Conservation (phyloP, 2,329 filamentous ascomycete genomes). For the Penicillium glabrum region DNA sequence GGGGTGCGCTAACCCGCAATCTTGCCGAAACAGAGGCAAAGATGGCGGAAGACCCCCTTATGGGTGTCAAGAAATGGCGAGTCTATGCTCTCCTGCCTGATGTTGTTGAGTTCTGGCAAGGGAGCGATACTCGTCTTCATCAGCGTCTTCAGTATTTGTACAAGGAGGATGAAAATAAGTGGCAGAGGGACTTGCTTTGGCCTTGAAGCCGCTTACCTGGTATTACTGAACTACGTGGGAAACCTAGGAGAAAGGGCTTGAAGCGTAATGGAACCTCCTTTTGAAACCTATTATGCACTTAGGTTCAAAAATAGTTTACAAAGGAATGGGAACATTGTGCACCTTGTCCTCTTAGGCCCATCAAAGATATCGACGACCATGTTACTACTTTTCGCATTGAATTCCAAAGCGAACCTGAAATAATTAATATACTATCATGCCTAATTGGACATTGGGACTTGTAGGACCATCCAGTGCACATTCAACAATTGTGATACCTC, state of each 20-base stretch:
- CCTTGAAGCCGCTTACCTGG: neutral
- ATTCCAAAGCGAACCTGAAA: too few relatives aligned
- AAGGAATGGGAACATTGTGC: neutral
- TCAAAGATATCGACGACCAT: too few relatives aligned
- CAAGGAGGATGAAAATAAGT: neutral
- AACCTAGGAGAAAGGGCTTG: neutral
- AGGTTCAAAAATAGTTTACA: neutral
- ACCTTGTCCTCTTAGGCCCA: too few relatives aligned
- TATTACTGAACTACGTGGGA: too few relatives aligned
- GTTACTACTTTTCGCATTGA: too few relatives aligned
- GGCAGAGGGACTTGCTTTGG: conserved; percentile 10
- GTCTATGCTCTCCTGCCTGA: conserved; percentile 14
- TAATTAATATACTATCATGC: too few relatives aligned
- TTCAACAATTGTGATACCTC: too few relatives aligned
- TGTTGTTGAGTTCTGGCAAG: conserved; percentile 20
- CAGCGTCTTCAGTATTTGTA: conserved; percentile 11
- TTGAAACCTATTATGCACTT: neutral
- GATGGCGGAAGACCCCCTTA: neutral
- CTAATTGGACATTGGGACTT: too few relatives aligned
- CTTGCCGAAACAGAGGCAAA: neutral
- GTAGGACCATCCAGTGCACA: too few relatives aligned
- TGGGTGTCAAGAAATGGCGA: conserved; percentile 7
- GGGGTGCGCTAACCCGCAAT: neutral
- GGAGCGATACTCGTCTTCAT: conserved; percentile 13
- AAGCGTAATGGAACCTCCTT: neutral